Evolutionary conservation across 208 protist species (phyloP), one percentile per base, ranked within the genome.

Genomic region (Trypanosoma avium): DNA sequence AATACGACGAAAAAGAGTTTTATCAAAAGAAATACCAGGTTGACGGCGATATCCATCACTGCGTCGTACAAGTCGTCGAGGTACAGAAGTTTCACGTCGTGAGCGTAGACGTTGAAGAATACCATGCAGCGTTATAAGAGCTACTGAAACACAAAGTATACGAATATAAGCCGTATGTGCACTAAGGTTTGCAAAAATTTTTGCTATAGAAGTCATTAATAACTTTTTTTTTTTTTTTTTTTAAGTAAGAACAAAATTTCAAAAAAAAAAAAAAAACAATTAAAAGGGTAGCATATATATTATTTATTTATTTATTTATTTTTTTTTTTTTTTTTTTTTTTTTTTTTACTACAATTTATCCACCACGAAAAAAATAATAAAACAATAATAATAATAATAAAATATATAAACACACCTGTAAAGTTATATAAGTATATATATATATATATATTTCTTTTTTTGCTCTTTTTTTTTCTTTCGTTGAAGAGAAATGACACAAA

Each of bases 1-100:
- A 21, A 95, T 66, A 33, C 84, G 84, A 13, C 75, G 38, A 63
- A 77, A 83, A 48, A 95, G 86, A 21, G 67, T 61, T 17, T 32
- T 17, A 36, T 92, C 73, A 30, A 94, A 40, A 1, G n/a, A 36
- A 30, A 78, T 33, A 21, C 12, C 27, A 15, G 1, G 27, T 9
- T 43, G 59, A 13, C 29, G 21, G 9, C n/a, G 22, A 15, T 19
- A 2, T 45, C 40, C 30, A 13, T 13, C 52, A 19, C 5, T 32
- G 27, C 48, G 42, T 27, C 43, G 42, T 17, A 45, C 22, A 19
- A n/a, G 54, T 9, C 64, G 53, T 21, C 64, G 43, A n/a, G 17
- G 29, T 10, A 13, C n/a, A 4, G 1, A 24, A 8, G 10, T 12
- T 10, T 33, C 52, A 10, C 38, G 57, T 8, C 33, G 64, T 15